These are phyloP conservation scores for Exophiala viscosa DNA, from an alignment of 2,329 filamentous ascomycete genomes.

Conservation along the genomic window DNA sequence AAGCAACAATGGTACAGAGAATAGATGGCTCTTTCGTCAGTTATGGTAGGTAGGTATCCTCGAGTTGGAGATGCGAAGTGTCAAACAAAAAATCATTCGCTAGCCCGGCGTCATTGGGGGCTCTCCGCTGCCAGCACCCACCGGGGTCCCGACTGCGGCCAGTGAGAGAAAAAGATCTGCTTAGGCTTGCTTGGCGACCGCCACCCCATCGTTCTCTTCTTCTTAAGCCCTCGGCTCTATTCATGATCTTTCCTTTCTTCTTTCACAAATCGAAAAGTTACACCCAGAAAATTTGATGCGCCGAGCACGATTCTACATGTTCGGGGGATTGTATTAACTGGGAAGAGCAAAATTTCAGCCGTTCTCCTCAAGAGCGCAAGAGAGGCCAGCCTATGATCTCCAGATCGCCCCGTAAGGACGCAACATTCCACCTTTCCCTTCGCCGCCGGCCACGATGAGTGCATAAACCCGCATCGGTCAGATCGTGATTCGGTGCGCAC, in stretches of 20 bases:
- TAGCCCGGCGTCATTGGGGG: background rate
- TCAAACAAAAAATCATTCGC: background rate
- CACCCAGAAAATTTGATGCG: slow-evolving; percentile 60
- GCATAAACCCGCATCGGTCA: slow-evolving; percentile 14
- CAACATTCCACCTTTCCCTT: slow-evolving; percentile 33
- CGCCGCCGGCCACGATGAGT: slow-evolving; percentile 20
- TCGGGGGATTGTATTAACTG: slow-evolving; percentile 58
- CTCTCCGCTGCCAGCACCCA: background rate
- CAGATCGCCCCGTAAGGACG: slow-evolving; percentile 46
- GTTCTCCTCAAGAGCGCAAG: slow-evolving; percentile 49
- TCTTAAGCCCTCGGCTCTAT: slow-evolving; percentile 20
- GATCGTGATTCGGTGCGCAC: slow-evolving; percentile 5
- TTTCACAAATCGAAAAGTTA: slow-evolving; percentile 52
- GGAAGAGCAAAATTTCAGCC: slow-evolving; percentile 44
- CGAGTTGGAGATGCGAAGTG: slow-evolving; percentile 4
- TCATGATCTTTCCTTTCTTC: slow-evolving; percentile 38
- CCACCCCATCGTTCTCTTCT: slow-evolving; percentile 19
- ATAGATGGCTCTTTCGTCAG: background rate
- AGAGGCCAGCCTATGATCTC: slow-evolving; percentile 45
- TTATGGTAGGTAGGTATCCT: background rate
- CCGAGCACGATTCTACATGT: slow-evolving; percentile 46
- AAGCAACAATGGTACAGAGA: background rate
- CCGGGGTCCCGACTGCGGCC: background rate
- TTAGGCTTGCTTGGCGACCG: slow-evolving; percentile 12
- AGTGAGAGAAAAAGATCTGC: background rate